Evolutionary conservation across 805 yeast species (phyloP).

Genomic region (Nadsonia fulvescens): DNA sequence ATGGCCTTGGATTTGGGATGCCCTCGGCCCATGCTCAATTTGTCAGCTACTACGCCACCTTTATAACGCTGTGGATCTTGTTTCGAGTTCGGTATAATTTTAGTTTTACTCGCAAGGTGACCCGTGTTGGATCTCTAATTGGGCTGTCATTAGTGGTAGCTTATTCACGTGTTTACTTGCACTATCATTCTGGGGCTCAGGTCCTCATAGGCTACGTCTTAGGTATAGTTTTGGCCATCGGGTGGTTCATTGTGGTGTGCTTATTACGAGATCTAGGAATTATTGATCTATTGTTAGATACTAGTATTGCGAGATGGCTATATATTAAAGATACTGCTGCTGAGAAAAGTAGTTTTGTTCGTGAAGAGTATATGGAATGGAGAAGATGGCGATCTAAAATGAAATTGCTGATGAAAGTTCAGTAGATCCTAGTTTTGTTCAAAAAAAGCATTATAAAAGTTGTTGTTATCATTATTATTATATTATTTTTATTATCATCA

Average conservation of each 20-base stretch:
- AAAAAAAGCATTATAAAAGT: too few species aligned
- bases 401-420: constrained; percentile 13
- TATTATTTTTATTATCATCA: too few species aligned
- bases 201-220: constrained; percentile 52
- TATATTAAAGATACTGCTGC: constrained; percentile 22
- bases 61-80: constrained; percentile 18
- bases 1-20: constrained; percentile 68
- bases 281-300: constrained; percentile 41
- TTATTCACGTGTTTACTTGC: constrained; percentile 55
- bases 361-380: constrained; percentile 18
- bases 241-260: constrained; percentile 35
- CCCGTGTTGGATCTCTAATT: constrained; percentile 12
- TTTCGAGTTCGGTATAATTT: constrained; percentile 15
- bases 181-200: constrained; percentile 60
- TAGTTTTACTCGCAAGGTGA: constrained; percentile 12
- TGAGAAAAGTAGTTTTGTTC: constrained; percentile 15
- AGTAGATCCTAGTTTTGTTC: constrained; percentile 5
- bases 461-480: too few species aligned
- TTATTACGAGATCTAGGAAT: constrained; percentile 50
- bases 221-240: constrained; percentile 42
- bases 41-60: constrained; percentile 57
- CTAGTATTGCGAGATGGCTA: constrained; percentile 31
- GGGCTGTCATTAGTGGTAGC: constrained; percentile 28
- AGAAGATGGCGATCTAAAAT: constrained; percentile 13
- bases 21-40: constrained; percentile 95